A percentile compares a stretch with the other conserved stretches of the same genome.
phyloP scores from a whole-genome alignment of 306 rosid species.

The Cicer judaicum region DNA sequence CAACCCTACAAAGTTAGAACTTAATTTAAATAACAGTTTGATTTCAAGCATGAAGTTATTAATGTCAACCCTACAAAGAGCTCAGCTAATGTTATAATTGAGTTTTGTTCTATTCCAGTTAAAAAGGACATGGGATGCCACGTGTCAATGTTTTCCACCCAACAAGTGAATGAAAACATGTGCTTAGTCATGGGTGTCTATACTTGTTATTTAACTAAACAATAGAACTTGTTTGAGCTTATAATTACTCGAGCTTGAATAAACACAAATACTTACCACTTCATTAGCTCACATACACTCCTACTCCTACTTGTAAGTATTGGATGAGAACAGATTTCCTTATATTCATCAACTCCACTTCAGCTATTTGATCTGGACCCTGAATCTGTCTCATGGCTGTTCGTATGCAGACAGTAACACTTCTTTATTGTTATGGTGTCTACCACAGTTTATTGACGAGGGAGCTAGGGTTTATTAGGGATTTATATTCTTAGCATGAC shows the following conservation, averaged over 20 bases:
- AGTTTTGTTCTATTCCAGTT: neutral
- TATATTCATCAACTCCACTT: neutral
- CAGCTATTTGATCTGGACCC: neutral
- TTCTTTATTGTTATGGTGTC: neutral
- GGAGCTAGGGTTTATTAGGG: neutral
- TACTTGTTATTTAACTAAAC: neutral
- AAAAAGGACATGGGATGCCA: neutral
- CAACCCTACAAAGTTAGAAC: neutral
- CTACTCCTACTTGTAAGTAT: neutral
- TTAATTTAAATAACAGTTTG: neutral
- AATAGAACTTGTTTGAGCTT: neutral
- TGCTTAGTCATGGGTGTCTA: neutral
- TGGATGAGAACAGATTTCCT: neutral
- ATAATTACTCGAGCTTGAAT: neutral
- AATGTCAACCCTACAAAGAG: slow-evolving; percentile 3
- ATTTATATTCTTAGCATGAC: neutral
- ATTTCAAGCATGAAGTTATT: neutral
- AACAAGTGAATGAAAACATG: neutral
- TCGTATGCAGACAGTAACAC: neutral
- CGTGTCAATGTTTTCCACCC: neutral
- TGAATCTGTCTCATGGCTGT: neutral
- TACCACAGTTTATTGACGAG: neutral
- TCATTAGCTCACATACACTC: neutral
- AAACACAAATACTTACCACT: neutral
- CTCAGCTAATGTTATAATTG: neutral